Percentiles rank a stretch among this genome's conserved stretches.
These are phyloP conservation scores for Nakaseomyces sp. DNA, from an alignment of 1,139 yeast genomes.

Conservation along the genomic window DNA sequence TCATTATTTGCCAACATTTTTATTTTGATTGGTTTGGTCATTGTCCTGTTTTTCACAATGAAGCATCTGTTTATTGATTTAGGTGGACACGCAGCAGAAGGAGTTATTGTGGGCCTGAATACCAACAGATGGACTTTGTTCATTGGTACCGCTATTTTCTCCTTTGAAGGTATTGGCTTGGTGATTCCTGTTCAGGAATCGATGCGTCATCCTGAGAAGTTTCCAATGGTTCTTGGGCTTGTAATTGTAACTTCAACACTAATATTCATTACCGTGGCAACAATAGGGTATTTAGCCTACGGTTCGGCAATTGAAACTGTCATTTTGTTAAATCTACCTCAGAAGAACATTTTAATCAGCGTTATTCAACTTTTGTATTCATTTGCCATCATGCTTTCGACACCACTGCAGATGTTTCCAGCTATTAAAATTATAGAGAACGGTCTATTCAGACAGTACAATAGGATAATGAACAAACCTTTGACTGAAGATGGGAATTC, in stretches of 20 bases:
- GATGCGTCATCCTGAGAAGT: slow-evolving; percentile 63
- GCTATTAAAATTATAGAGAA: slow-evolving; percentile 66
- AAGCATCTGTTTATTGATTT: slow-evolving; percentile 25
- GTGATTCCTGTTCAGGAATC: slow-evolving; percentile 71
- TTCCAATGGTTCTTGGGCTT: slow-evolving; percentile 52
- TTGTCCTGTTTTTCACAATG: slow-evolving; percentile 51
- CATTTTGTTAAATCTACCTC: slow-evolving; percentile 63
- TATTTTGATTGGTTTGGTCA: slow-evolving; percentile 53
- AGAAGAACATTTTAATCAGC: slow-evolving; percentile 51
- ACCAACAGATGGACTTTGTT: slow-evolving; percentile 60
- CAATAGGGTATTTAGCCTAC: slow-evolving; percentile 60
- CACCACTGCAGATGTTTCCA: slow-evolving; percentile 69
- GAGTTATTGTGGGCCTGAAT: slow-evolving; percentile 41
- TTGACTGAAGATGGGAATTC: not conserved
- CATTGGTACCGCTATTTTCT: slow-evolving; percentile 73
- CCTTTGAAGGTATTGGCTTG: slow-evolving; percentile 74
- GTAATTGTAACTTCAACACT: slow-evolving; percentile 54
- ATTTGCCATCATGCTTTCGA: slow-evolving; percentile 62
- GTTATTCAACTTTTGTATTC: slow-evolving; percentile 61
- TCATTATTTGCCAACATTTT: slow-evolving; percentile 61
- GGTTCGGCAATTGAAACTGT: slow-evolving; percentile 62
- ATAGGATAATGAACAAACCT: slow-evolving; percentile 18
- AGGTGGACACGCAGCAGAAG: slow-evolving; percentile 25
- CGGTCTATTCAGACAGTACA: slow-evolving; percentile 40
- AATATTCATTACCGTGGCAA: slow-evolving; percentile 53